These are phyloP conservation scores for Leccinum barrowsii DNA, from an alignment of 768 basidiomycete genomes.

Conservation along the genomic window DNA sequence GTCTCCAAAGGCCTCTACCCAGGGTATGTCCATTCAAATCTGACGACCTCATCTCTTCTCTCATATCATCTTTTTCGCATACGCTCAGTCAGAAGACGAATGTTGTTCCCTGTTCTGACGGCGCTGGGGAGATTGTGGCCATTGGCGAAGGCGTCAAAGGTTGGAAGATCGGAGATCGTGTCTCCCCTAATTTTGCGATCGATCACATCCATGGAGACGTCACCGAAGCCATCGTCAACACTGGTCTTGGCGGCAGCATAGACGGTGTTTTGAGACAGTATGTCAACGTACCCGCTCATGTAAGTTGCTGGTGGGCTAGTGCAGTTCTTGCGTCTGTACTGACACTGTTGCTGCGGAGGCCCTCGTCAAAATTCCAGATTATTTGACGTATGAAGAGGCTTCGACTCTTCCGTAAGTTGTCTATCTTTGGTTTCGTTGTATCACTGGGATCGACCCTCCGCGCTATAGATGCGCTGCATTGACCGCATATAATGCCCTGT, in stretches of 20 bases:
- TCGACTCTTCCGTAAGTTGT: constrained; percentile 54
- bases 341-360: constrained; percentile 28
- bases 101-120: constrained; percentile 42
- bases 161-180: constrained; percentile 56
- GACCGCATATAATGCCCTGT: constrained; percentile 61
- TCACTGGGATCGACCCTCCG: not conserved
- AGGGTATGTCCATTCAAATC: constrained; percentile 20
- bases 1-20: constrained; percentile 41
- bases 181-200: constrained; percentile 49
- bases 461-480: constrained; percentile 52
- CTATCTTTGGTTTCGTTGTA: too few species aligned
- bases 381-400: constrained; percentile 61
- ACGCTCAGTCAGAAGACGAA: constrained; percentile 22
- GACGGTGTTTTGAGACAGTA: constrained; percentile 57
- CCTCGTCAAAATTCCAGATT: constrained; percentile 49
- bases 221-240: constrained; percentile 31
- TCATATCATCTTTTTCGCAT: constrained; percentile 21
- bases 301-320: constrained; percentile 11
- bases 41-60: constrained; percentile 22
- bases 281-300: constrained; percentile 46
- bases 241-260: constrained; percentile 43
- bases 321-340: not conserved
- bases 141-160: constrained; percentile 37
- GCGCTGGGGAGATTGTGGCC: constrained; percentile 55
- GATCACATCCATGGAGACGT: constrained; percentile 48